Base-by-base conservation (phyloP, 2,329 filamentous ascomycete genomes). In the Calonectria montana region DNA sequence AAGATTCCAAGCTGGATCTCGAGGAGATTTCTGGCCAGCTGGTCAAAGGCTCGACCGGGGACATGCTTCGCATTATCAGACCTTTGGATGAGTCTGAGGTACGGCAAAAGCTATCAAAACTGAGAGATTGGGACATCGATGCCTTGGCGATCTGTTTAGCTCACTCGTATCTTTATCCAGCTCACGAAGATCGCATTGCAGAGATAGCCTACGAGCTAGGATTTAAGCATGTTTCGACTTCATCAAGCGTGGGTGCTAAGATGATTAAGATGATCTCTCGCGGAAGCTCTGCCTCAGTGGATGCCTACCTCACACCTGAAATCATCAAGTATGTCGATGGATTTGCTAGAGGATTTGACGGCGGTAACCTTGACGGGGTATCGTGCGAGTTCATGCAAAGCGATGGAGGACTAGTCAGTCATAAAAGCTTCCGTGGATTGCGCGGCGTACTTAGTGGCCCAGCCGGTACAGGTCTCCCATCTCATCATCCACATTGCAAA, bases 51-150 rank as follows among this genome's bases (percentile, higher is more conserved):
- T 83, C 94, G 13, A 91, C 91, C 0, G 91, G 91, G 1, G 92
- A 95, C 81, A 88, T 91, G 2, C 89, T 95, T 13, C 87, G 93
- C 37, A 90, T 95, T 72, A 79, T 95, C 50, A 86, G 89, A 77
- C 83, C 87, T 57, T 90, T 92, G 0, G 86, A 90, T 37, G 84
- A 89, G 61, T 82, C 84, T 1, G 83, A 85, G 25, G 88, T 92
- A 66, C 81, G 86, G 70, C 76, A 83, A 13, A 88, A 92, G 73
- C 81, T 95, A 16, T 86, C 91, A 75, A 82, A 86, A 1, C 86
- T 94, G 1, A 91, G 90, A 73, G 88, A 91, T 61, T 84, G 88
- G 6, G 93, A 93, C 0, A 87, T 93, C 75, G 75, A 77, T 2
- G 82, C 80, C 21, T 65, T 86, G 12, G 84, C 84, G 9, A 89